Conservation (phyloP, 306 rosid species). For the Cucurbita ficifolia region DNA sequence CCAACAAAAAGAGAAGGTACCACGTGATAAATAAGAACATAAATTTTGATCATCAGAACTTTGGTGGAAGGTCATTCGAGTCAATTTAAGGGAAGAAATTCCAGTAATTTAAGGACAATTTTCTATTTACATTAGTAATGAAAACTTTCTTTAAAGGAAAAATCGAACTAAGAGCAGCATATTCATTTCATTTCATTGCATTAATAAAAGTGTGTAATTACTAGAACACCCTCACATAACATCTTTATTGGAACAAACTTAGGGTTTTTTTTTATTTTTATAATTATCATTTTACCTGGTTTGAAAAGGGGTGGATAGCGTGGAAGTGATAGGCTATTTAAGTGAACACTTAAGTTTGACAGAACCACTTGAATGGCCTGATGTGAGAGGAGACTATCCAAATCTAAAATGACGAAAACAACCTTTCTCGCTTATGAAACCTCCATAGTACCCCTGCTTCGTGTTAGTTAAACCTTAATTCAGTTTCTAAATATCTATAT, state of each 20-base stretch:
- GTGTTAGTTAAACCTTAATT: background rate
- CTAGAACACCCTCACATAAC: background rate
- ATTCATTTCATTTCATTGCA: background rate
- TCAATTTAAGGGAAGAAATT: background rate
- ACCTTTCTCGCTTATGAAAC: background rate
- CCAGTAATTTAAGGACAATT: background rate
- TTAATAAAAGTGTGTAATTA: background rate
- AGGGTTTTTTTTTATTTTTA: background rate
- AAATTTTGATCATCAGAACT: background rate
- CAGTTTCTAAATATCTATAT: too few species aligned
- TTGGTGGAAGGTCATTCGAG: background rate
- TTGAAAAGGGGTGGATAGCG: background rate
- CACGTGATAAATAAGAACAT: background rate
- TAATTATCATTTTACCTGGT: slow-evolving; percentile 1
- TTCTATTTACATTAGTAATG: background rate
- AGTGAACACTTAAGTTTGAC: background rate
- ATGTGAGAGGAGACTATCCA: background rate
- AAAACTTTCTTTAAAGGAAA: background rate
- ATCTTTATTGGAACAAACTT: background rate
- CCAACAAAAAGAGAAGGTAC: background rate
- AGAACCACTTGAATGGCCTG: background rate
- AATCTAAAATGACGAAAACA: background rate
- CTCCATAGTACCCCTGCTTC: background rate
- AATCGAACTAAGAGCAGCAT: background rate
- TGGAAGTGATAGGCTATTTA: background rate